Base-by-base conservation (phyloP, 2,329 filamentous ascomycete genomes). In the Venturia pyrina region DNA sequence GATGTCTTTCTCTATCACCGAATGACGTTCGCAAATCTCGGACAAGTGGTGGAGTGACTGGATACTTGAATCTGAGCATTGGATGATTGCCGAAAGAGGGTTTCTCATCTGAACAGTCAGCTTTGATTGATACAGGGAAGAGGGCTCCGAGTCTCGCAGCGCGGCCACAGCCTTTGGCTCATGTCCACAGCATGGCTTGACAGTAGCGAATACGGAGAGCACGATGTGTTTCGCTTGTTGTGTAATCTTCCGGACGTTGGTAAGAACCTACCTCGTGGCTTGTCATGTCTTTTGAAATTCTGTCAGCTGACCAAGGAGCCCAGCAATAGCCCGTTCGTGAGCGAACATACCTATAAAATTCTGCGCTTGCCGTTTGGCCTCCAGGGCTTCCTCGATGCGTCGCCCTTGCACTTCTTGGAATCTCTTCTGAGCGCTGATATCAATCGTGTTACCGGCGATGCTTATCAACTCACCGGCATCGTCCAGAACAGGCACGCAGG, bases 391-490 rank as follows among this genome's bases (percentile, higher is more conserved):
- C 32, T 66, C 65, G 21, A 65, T 48, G 11, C 64, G 64, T 11
- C 19, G 24, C 8, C 64, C 10, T 56, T 65, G 64, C 19, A 63
- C 44, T 44, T 72, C 69, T 67, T 72, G 69, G 1, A 70, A 68
- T 41, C 70, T 72, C 56, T 75, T 75, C 41, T 75, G 73, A 10
- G 68, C 73, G 65, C 70, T 72, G 48, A 75, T 73, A 50, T 75
- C 73, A 15, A 74, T 71, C 5, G 70, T 73, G 43, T 72, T 74
- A 1, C 73, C 73, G 40, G 72, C 71, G 62, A 75, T 71, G 57
- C 70, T 71, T 24, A 74, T 68, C 11, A 74, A 53, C 2, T 68
- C 68, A n/a, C 69, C 68, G 3, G 70, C 68, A 15, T 74, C 70
- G 21, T 72, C 70, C 15, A 73, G 69, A 5, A 75, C 69, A 0